phyloP scores from a whole-genome alignment of 1,284 basidiomycete species.

The Leccinum holopus region DNA sequence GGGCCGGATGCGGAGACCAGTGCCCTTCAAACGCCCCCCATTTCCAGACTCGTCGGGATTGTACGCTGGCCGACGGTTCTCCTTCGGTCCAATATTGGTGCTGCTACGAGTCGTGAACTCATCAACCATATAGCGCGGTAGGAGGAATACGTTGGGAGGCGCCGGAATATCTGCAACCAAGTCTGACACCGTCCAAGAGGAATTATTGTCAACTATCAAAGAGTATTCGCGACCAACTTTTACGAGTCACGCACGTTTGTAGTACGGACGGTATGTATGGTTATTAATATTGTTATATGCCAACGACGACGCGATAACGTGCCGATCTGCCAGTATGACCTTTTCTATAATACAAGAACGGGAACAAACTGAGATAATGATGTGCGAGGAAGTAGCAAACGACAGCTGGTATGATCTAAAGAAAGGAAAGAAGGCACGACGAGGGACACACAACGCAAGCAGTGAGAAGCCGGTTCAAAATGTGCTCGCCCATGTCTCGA shows the following conservation, averaged over 20 bases:
- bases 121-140: not conserved
- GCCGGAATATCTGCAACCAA: not conserved
- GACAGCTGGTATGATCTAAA: slow-evolving; percentile 27
- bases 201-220: not conserved
- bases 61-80: slow-evolving; percentile 5
- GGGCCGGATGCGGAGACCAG: slow-evolving; percentile 16
- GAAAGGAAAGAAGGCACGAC: slow-evolving; percentile 15
- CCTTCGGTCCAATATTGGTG: slow-evolving; percentile 21
- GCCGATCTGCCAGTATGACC: slow-evolving; percentile 3
- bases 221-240: not conserved
- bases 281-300: not conserved
- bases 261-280: not conserved
- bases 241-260: not conserved
- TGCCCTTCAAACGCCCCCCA: slow-evolving; percentile 9
- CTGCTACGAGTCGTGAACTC: slow-evolving; percentile 14
- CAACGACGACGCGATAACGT: not conserved
- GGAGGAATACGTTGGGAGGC: not conserved
- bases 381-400: slow-evolving; percentile 32
- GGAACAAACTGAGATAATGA: slow-evolving; percentile 30
- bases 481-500: slow-evolving; percentile 63
- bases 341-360: slow-evolving; percentile 34
- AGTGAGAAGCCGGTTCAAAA: slow-evolving; percentile 41
- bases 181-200: no score
- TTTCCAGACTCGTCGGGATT: slow-evolving; percentile 17
- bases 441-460: slow-evolving; percentile 12